Base-by-base conservation (phyloP, 1,284 basidiomycete genomes). In the Leccinum ponderosum region DNA sequence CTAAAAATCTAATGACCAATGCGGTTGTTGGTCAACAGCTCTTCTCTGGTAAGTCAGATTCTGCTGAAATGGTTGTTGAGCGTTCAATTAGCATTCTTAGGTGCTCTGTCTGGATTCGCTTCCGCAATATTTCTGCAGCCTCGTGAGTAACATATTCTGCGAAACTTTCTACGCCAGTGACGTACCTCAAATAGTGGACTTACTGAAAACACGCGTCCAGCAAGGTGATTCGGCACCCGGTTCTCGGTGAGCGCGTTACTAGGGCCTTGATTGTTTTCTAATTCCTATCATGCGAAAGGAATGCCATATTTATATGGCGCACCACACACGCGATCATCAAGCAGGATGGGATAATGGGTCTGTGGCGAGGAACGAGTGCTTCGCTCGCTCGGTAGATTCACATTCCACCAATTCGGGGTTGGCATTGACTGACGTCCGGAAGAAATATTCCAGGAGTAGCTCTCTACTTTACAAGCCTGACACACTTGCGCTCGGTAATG, bases 361-460 rank as follows among this genome's bases (percentile, higher is more conserved):
- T 95, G 15, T 95, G 95, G 95, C 80, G 94, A 61, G 95, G 95
- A 6, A 97, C 95, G 0, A 78, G 81, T 3, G 89, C 94, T 4
- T 94, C 94, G 0, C 78, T 97, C 6, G 78, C 87, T 15, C 82
- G 95, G 94, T 85, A 66, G 33, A 58, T 22, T n/a, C 11, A 52
- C 54, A 35, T 35, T 37, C 29, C 39, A 6, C n/a, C 31, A 3
- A 22, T 35, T 60, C 29, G n/a, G 31, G 27, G 11, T 44, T 27
- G 1, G 48, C 48, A 37, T n/a, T 17, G 25, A 22, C 58, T 58
- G 35, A 65, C 25, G 5, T 48, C 12, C 14, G 8, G 25, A 68
- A 95, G 94, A 51, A 97, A 97, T 72, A 89, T 97, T 2, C 96
- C 96, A 0, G 95, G 95, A 6, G 93, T 97, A 8, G 95, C 95